These are phyloP conservation scores for Trichomonascaceae sp. DNA, from an alignment of 1,139 yeast genomes.

Conservation along the genomic window DNA sequence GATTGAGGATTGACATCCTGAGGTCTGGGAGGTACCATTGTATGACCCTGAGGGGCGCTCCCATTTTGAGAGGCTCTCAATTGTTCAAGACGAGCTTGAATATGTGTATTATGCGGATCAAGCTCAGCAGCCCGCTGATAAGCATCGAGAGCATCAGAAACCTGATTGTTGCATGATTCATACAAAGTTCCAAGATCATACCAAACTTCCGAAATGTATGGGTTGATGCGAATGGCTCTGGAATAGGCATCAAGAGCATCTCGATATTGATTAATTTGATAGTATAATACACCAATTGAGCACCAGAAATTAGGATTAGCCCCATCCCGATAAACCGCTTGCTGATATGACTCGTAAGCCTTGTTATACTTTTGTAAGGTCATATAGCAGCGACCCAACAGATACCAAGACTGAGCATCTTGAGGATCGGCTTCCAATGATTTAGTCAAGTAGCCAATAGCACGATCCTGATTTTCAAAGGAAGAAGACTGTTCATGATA, in stretches of 20 bases:
- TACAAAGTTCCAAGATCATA: conserved; percentile 94
- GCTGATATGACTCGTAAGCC: conserved; percentile 97
- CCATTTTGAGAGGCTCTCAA: conserved; percentile 68
- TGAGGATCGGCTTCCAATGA: conserved; percentile 82
- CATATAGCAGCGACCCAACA: conserved; percentile 95
- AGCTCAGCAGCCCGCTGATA: conserved; percentile 92
- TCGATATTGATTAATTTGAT: conserved; percentile 90
- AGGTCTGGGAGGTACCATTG: conserved; percentile 37
- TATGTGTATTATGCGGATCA: conserved; percentile 92
- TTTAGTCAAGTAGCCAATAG: conserved; percentile 73
- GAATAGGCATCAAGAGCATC: conserved; percentile 98
- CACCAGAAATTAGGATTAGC: conserved; percentile 99
- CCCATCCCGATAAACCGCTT: conserved; percentile 94
- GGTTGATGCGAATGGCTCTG: conserved; percentile 89
- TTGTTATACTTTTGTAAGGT: conserved; percentile 89
- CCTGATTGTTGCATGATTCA: conserved; percentile 94
- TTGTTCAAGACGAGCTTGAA: conserved; percentile 85
- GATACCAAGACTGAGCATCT: conserved; percentile 97
- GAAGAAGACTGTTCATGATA: conserved; percentile 75
- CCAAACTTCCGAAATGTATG: conserved; percentile 97
- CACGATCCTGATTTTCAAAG: conserved; percentile 75
- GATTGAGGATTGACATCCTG: conserved; percentile 42
- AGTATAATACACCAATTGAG: conserved; percentile 92
- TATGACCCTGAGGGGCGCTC: conserved; percentile 45
- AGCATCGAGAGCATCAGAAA: conserved; percentile 92